Evolutionary conservation across 225 moss, liverwort and hornwort genomes (phyloP), one percentile per base, ranked within the genome.

Genomic region (Sphagnum contortum): DNA sequence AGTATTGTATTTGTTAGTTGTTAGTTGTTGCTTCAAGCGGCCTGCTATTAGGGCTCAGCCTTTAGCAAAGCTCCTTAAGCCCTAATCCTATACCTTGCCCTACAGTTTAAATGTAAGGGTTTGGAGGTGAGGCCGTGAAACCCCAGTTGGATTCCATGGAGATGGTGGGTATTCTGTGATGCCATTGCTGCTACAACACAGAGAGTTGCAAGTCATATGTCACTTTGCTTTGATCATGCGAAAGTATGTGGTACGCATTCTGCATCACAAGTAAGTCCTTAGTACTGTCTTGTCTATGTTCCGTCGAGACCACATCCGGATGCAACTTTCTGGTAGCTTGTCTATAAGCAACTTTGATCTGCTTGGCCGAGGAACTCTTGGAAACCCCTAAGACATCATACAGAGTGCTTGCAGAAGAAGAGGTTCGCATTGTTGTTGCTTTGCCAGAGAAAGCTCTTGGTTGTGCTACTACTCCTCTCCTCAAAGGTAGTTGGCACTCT

Each of bases 271-370:
- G 59, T 50, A 91, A 94, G 54, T 70, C 65, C n/a, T 80, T 63
- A 3, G 91, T 83, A 50, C 82, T 89, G 50, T 83, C 87, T n/a
- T 74, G 65, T 53, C 71, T 79, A 57, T 70, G 68, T 4, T 86
- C 79, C 49, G 77, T 85, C 2, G 89, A 80, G 0, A 89, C 91
- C 13, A 87, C 85, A 65, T 94, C 94, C 8, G 94, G 94, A 51
- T 94, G 94, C 3, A 87, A 72, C 60, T 75, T 74, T 6, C 81
- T 85, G 45, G 77, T 91, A 47, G 80, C 77, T 4, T 70, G 74
- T 67, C 94, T 70, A 49, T 87, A 94, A 8, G 94, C 94, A 12
- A 82, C 65, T 77, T 82, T 94, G 45, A 94, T 89, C 59, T 94
- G 83, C 13, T 89, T 80, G 49, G 75, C 85, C 5, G 91, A 81